Conservation (phyloP, 1,284 basidiomycete genomes). For the Mycosarcoma maydis region DNA sequence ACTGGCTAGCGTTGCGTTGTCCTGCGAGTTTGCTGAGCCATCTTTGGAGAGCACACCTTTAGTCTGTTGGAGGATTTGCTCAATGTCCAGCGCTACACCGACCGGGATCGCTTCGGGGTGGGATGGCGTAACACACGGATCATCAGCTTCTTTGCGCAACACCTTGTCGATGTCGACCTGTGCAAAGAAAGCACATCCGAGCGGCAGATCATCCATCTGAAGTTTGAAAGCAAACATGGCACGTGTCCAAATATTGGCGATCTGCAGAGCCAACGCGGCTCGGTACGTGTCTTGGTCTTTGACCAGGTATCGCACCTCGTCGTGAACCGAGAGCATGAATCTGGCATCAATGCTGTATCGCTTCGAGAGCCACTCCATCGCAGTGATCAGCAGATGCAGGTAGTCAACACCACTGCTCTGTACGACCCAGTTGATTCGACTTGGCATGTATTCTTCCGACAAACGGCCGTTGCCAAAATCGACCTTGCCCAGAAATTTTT, state of each 20-base stretch:
- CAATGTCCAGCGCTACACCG: conserved; percentile 85
- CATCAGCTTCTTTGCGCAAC: conserved; percentile 93
- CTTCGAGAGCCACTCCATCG: conserved; percentile 87
- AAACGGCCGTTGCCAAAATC: conserved; percentile 70
- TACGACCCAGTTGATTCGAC: conserved; percentile 98
- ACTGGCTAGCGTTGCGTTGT: background rate
- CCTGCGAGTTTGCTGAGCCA: background rate
- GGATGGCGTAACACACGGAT: conserved; percentile 93
- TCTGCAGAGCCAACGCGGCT: conserved; percentile 89
- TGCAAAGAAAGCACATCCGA: conserved; percentile 89
- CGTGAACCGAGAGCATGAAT: conserved; percentile 96
- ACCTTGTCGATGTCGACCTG: conserved; percentile 93
- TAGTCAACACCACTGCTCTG: conserved; percentile 99
- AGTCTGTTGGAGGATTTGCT: conserved; percentile 72
- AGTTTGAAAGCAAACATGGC: conserved; percentile 89
- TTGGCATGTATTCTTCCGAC: conserved; percentile 90
- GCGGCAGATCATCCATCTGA: conserved; percentile 94
- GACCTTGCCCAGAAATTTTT: conserved; percentile 78
- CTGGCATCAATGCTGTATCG: conserved; percentile 88
- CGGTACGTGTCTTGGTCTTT: conserved; percentile 87
- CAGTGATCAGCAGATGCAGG: conserved; percentile 91
- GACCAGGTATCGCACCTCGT: conserved; percentile 94
- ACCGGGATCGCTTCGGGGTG: conserved; percentile 83
- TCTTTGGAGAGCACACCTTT: conserved; percentile 54
- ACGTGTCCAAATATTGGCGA: conserved; percentile 95